phyloP scores from a whole-genome alignment of 129 eudicot species.

The Helichrysum umbraculigerum region DNA sequence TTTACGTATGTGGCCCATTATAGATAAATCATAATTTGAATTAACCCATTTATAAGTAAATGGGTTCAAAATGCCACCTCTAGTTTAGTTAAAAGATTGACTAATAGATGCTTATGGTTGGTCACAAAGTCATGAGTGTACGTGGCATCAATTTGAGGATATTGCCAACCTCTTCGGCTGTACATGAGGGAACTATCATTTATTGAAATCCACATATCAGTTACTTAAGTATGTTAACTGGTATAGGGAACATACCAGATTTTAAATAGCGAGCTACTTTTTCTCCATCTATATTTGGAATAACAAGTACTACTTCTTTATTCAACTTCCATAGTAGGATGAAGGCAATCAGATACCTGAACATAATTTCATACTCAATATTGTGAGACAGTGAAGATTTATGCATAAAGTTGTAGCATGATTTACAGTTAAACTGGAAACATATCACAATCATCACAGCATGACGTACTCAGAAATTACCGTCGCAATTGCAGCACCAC shows the following conservation, averaged over 20 bases:
- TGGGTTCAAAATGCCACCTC: not conserved
- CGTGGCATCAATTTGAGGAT: not conserved
- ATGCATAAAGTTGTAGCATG: not conserved
- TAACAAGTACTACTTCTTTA: constrained; percentile 59
- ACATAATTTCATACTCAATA: constrained; percentile 16
- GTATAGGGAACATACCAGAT: constrained; percentile 59
- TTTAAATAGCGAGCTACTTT: constrained; percentile 65
- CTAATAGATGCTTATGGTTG: not conserved
- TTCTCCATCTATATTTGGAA: constrained; percentile 65
- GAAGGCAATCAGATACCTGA: constrained; percentile 77
- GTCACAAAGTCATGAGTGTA: not conserved
- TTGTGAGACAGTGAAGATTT: constrained; percentile 14
- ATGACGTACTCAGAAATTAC: constrained; percentile 99
- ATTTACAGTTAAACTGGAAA: constrained; percentile 9
- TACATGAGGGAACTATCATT: constrained; percentile 8
- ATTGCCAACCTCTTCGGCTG: not conserved
- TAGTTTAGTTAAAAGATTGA: not conserved
- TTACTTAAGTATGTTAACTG: constrained; percentile 3
- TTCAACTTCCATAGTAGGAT: constrained; percentile 89
- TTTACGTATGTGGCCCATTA: not conserved
- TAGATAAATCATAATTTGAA: not conserved
- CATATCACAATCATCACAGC: constrained; percentile 52
- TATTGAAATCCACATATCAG: constrained; percentile 11
- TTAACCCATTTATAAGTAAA: not conserved
- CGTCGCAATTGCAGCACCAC: constrained; percentile 94